phyloP scores from a whole-genome alignment of 1,284 basidiomycete species.

The Omphalotus olearius region DNA sequence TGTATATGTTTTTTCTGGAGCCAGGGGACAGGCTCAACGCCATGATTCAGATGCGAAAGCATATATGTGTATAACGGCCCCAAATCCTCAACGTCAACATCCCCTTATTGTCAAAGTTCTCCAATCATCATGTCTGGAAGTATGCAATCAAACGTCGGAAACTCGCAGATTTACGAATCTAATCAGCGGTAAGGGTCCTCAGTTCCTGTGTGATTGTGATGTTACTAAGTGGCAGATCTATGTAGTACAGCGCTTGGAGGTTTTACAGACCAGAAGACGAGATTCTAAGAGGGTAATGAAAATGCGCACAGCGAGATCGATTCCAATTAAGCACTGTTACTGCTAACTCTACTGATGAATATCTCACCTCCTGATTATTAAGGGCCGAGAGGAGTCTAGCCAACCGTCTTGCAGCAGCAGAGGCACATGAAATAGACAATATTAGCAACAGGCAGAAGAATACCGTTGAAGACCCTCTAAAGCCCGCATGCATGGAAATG shows the following conservation, averaged over 20 bases:
- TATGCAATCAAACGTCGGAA: slow-evolving; percentile 46
- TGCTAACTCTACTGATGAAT: background rate
- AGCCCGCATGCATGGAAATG: slow-evolving; percentile 51
- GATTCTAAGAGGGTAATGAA: slow-evolving; percentile 25
- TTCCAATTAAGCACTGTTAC: slow-evolving; percentile 29
- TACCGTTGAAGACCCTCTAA: slow-evolving; percentile 34
- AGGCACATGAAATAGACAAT: slow-evolving; percentile 23
- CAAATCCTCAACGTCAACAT: no score
- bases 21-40: no score
- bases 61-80: no score
- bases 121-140: background rate
- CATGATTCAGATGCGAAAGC: no score
- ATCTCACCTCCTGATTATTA: slow-evolving; percentile 19
- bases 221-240: slow-evolving; percentile 7
- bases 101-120: no score
- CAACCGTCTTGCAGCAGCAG: slow-evolving; percentile 32
- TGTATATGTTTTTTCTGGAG: no score
- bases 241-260: slow-evolving; percentile 3
- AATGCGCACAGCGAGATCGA: slow-evolving; percentile 34
- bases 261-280: slow-evolving; percentile 10
- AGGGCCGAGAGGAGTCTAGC: slow-evolving; percentile 37
- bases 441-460: slow-evolving; percentile 24
- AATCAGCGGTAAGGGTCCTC: slow-evolving; percentile 30
- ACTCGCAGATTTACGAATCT: slow-evolving; percentile 37
- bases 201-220: slow-evolving; percentile 15